Conservation (phyloP, 257 asterid species). For the Solanum pennellii region DNA sequence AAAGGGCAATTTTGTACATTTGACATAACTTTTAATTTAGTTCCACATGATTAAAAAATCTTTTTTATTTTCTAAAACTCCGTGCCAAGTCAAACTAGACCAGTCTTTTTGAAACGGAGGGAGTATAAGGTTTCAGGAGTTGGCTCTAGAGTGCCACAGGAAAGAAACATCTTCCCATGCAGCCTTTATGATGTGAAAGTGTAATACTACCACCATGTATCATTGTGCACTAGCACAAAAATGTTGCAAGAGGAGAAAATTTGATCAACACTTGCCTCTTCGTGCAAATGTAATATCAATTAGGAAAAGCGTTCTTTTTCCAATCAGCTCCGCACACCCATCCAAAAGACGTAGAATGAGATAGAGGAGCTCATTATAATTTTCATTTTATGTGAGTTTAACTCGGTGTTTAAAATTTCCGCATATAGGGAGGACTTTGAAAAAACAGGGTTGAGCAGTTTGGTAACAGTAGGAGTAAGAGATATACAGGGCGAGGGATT, state of each 20-base stretch:
- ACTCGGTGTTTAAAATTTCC: background rate
- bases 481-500: conserved; percentile 94
- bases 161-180: background rate
- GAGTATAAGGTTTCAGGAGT: background rate
- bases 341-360: background rate
- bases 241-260: background rate
- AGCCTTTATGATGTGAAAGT: background rate
- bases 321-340: background rate
- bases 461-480: conserved; percentile 82
- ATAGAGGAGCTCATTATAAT: background rate
- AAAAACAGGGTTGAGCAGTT: conserved; percentile 57
- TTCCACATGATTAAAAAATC: no score
- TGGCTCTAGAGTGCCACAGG: background rate
- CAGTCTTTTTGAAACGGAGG: no score
- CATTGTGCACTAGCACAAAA: background rate
- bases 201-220: background rate
- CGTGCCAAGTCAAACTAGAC: no score
- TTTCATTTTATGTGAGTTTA: background rate
- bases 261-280: background rate
- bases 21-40: no score
- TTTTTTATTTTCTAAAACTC: no score
- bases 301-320: background rate
- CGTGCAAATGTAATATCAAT: background rate
- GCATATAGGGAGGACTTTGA: conserved; percentile 71
- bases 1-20: no score